Evolutionary conservation across 176 grass and related monocot genomes (phyloP), one percentile per base, ranked within the genome.

Genomic region (Carex pumila): DNA sequence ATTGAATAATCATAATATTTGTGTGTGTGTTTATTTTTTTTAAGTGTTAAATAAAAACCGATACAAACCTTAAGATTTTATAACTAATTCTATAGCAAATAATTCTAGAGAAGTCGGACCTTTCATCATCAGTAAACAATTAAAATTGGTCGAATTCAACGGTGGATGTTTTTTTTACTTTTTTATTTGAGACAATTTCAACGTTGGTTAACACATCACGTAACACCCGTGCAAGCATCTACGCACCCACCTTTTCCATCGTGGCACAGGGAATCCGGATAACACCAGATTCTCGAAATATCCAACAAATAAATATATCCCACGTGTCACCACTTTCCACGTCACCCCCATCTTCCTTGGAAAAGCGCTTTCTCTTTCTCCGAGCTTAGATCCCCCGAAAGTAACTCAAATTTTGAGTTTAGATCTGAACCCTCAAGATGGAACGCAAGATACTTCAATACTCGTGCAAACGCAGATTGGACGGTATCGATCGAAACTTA

Each of bases 251-350:
- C 56, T 32, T 5, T 30, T 71, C 78, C 72, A 49, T 31, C 86
- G 62, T 72, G 85, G n/a, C 47, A 39, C n/a, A 17, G 19, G 55
- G n/a, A 80, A 62, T 56, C 47, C 60, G 72, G 79, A 88, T 15
- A n/a, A 53, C 87, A 77, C 77, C 79, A 88, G 83, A 91, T 91
- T 94, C 92, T 37, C 22, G 41, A 52, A 67, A 82, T 5, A 82
- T 82, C 41, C 15, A 30, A 0, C 92, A 78, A 94, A 88, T 90
- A 25, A 9, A 3, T 3, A 21, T 19, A 3, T 43, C 6, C 85
- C 89, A 88, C 83, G 55, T 88, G 62, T 37, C 14, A 17, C 0
- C 0, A 1, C 22, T 7, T 1, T 41, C 5, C 89, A 89, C 72
- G 85, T 88, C 89, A 87, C 15, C 0, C 22, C 84, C 4, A 36